phyloP scores from a whole-genome alignment of 345 rosid species.

The Salix koriyanagi region DNA sequence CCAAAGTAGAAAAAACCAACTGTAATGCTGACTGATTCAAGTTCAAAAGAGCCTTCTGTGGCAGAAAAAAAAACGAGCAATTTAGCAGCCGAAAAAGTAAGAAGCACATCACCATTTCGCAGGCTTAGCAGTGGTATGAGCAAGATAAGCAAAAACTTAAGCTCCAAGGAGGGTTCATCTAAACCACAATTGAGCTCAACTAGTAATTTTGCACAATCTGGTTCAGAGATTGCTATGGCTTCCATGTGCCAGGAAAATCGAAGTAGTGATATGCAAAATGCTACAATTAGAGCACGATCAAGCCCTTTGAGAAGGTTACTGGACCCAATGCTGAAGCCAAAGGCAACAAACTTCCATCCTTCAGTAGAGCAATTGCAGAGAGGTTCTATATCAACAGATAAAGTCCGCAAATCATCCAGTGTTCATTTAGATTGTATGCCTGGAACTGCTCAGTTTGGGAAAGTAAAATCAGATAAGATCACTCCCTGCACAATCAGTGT shows the following conservation, averaged over 20 bases:
- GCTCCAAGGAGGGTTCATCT: constrained; percentile 39
- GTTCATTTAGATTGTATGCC: neutral
- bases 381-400: constrained; percentile 32
- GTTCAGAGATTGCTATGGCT: constrained; percentile 36
- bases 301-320: constrained; percentile 86
- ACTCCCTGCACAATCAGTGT: constrained; percentile 32
- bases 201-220: constrained; percentile 35
- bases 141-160: constrained; percentile 51
- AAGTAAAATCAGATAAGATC: constrained; percentile 33
- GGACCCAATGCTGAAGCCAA: constrained; percentile 69
- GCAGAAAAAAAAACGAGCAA: constrained; percentile 31
- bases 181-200: constrained; percentile 27
- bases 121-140: constrained; percentile 53
- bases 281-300: constrained; percentile 50
- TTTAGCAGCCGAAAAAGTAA: constrained; percentile 45
- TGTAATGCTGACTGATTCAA: neutral
- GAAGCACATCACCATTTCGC: constrained; percentile 76
- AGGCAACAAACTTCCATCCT: constrained; percentile 34
- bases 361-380: constrained; percentile 41
- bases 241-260: constrained; percentile 33
- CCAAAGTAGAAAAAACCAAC: constrained; percentile 30
- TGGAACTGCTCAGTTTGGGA: constrained; percentile 32
- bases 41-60: constrained; percentile 17
- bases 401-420: constrained; percentile 17
- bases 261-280: constrained; percentile 26